Base-by-base conservation (phyloP, 176 grass and related monocot genomes). In the Typha latifolia region DNA sequence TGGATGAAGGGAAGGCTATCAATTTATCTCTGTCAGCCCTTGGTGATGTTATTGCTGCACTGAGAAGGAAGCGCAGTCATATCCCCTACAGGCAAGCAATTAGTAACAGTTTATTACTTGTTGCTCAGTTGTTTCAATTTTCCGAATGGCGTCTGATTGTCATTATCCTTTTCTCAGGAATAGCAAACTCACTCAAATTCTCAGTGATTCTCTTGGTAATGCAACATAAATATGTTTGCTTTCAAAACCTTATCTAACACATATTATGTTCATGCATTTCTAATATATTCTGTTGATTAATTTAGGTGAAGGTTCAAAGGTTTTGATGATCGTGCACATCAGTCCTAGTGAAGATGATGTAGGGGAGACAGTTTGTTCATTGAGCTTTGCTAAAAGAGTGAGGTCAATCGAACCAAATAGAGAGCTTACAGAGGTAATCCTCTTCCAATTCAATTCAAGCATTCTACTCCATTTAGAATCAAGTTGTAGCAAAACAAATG, bases 1-100 rank as follows among this genome's bases (percentile, higher is more conserved):
- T 97, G 63, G 94, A 97, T 23, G 94, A 97, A 78, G 94, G 94
- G 14, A 92, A 86, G 77, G 86, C 94, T 62, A 97, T 97, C 52
- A 97, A 97, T 77, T 83, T 97, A 34, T 97, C 94, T 51, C 67
- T 97, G 14, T 92, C 94, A 71, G 94, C 94, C 48, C 83, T 97
- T 12, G 94, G 89, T 15, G 89, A 97, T 68, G 94, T 97, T 64
- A 90, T 97, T 65, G 80, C 94, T 76, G 85, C 94, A 63, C 86
- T 93, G 23, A 93, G 82, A 61, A 49, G 67, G 63, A 97, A 80
- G 70, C 90, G 81, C 67, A 81, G 56, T 27, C 94, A 97, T 79
- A 73, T 97, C 72, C 94, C 94, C 66, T 97, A 92, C 63, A 97
- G 94, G 94, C 83, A 89, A 21, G 3, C 2, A 10, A 57, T 20